Conservation (phyloP, 345 rosid species). For the Arabidopsis suecica region DNA sequence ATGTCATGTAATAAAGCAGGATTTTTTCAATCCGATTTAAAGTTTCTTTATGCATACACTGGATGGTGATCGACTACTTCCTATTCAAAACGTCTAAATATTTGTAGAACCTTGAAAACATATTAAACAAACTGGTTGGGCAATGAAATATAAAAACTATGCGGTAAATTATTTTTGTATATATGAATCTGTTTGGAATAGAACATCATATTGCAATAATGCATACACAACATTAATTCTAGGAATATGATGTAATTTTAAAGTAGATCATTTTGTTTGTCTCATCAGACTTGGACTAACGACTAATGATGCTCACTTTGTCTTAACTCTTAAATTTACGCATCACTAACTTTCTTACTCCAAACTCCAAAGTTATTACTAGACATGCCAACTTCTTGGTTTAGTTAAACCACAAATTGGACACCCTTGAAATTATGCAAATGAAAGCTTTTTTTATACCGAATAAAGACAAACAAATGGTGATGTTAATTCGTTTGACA, state of each 20-base stretch:
- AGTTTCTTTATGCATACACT: no score
- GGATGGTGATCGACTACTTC: no score
- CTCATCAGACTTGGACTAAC: neutral
- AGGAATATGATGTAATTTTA: neutral
- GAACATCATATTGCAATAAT: neutral
- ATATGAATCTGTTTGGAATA: no score
- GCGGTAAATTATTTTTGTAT: no score
- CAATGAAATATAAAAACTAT: no score
- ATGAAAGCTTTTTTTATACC: neutral
- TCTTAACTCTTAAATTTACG: neutral
- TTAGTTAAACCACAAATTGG: constrained; percentile 4
- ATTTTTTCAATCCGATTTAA: no score
- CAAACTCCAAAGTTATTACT: no score
- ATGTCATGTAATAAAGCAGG: no score
- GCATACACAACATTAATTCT: neutral
- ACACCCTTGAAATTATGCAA: neutral
- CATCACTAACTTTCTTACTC: no score
- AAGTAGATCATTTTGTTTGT: neutral
- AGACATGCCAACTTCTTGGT: neutral
- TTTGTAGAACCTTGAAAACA: no score
- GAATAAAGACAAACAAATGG: constrained; percentile 20
- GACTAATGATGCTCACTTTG: neutral
- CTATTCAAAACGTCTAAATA: no score
- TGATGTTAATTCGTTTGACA: constrained; percentile 8
- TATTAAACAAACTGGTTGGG: no score